phyloP scores from a whole-genome alignment of 192 early-diverging fungal species.

The Jimgerdemannia flammicorona region DNA sequence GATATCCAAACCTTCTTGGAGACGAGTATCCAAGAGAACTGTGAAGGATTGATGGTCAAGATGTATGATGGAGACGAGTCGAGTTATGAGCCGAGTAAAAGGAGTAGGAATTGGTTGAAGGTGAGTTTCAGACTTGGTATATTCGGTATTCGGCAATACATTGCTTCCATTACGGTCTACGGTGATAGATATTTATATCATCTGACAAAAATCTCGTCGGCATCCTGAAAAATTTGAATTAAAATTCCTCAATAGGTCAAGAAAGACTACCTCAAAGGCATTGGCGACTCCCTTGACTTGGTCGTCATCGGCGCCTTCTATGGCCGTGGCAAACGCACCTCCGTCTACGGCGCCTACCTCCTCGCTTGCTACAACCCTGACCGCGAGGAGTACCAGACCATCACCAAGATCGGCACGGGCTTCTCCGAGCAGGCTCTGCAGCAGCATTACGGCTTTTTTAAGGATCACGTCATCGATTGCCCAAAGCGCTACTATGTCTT shows the following conservation, averaged over 20 bases:
- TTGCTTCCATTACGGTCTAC: not conserved
- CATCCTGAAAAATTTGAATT: not conserved
- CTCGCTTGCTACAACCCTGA: slow-evolving; percentile 97
- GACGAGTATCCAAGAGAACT: slow-evolving; percentile 76
- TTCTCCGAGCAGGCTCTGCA: slow-evolving; percentile 89
- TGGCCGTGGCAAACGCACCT: slow-evolving; percentile 95
- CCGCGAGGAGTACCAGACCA: slow-evolving; percentile 91
- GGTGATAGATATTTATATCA: not conserved
- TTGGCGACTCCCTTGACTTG: slow-evolving; percentile 95
- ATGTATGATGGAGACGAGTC: slow-evolving; percentile 81
- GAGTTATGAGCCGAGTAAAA: slow-evolving; percentile 93
- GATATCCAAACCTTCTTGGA: slow-evolving; percentile 95
- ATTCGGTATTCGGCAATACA: not conserved
- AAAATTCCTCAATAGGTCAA: slow-evolving; percentile 45
- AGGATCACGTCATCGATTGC: slow-evolving; percentile 65
- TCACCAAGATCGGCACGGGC: slow-evolving; percentile 99
- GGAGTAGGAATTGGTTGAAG: slow-evolving; percentile 99
- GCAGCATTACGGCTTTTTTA: slow-evolving; percentile 65
- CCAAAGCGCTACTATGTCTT: slow-evolving; percentile 79
- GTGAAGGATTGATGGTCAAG: slow-evolving; percentile 99
- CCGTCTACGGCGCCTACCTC: slow-evolving; percentile 93
- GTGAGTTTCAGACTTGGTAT: slow-evolving; percentile 28
- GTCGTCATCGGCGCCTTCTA: slow-evolving; percentile 94
- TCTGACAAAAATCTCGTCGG: not conserved
- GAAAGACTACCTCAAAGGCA: slow-evolving; percentile 93